phyloP scores from a whole-genome alignment of 2,329 filamentous ascomycete genomes.

The Fusarium protoensiforme region DNA sequence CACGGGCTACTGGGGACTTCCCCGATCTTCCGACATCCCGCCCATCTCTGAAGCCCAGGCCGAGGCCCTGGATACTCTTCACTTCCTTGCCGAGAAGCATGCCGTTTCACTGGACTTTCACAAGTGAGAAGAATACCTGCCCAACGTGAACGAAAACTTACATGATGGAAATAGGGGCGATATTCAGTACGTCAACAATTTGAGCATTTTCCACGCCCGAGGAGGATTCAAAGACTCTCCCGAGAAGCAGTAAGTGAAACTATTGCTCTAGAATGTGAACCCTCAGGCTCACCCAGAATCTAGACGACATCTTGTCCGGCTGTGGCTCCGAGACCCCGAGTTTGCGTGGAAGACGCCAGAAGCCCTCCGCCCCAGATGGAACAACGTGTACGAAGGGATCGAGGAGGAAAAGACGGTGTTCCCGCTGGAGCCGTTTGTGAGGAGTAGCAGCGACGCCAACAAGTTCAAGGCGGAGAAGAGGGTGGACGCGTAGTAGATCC shows the following conservation, averaged over 20 bases:
- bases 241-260: constrained; percentile 54
- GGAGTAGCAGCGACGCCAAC: constrained; percentile 39
- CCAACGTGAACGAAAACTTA: neutral
- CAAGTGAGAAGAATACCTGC: constrained; percentile 29
- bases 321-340: constrained; percentile 63
- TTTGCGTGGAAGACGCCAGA: constrained; percentile 60
- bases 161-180: constrained; percentile 51
- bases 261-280: neutral
- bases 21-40: constrained; percentile 64
- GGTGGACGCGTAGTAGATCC: neutral
- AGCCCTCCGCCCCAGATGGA: constrained; percentile 60
- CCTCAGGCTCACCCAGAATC: neutral
- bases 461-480: constrained; percentile 17
- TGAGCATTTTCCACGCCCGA: constrained; percentile 64
- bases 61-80: constrained; percentile 63
- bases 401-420: constrained; percentile 64
- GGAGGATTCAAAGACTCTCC: constrained; percentile 59
- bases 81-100: constrained; percentile 60
- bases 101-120: constrained; percentile 58
- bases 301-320: constrained; percentile 59
- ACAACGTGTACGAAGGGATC: constrained; percentile 63
- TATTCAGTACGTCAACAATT: constrained; percentile 66
- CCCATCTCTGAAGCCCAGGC: constrained; percentile 65
- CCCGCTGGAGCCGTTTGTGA: constrained; percentile 61
- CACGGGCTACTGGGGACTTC: constrained; percentile 66